Conservation (phyloP, 169 alveolate genomes). For the Eimeria praecox region DNA sequence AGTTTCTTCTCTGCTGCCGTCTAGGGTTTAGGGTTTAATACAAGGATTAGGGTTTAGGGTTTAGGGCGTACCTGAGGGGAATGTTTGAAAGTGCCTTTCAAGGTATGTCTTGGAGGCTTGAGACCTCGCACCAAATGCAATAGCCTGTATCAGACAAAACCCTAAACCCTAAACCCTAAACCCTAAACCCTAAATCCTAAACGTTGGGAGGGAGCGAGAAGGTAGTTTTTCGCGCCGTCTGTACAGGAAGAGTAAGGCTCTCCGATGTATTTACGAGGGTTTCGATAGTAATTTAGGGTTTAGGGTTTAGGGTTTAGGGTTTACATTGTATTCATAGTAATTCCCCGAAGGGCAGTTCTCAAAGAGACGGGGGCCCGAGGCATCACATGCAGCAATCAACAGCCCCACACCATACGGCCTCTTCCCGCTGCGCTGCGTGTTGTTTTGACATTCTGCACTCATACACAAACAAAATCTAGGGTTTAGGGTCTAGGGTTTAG, state of each 20-base stretch:
- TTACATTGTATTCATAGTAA: slow-evolving; percentile 95
- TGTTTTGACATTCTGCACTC: slow-evolving; percentile 94
- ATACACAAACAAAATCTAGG: not conserved
- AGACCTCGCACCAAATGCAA: slow-evolving; percentile 98
- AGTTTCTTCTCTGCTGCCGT: not conserved
- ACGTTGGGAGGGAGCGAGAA: not conserved
- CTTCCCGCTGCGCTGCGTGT: slow-evolving; percentile 97
- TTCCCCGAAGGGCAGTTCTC: slow-evolving; percentile 98
- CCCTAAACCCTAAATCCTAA: not conserved
- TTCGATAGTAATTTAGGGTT: too few species aligned
- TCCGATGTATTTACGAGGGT: too few species aligned
- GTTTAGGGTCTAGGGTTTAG: slow-evolving; percentile 39
- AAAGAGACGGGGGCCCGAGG: slow-evolving; percentile 95
- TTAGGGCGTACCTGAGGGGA: slow-evolving; percentile 89
- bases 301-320: slow-evolving; percentile 38
- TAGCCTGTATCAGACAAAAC: slow-evolving; percentile 87
- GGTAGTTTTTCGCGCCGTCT: not conserved
- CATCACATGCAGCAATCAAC: slow-evolving; percentile 87
- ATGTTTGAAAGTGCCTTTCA: slow-evolving; percentile 95
- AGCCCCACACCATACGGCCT: slow-evolving; percentile 99
- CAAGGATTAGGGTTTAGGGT: slow-evolving; percentile 58
- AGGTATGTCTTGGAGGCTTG: slow-evolving; percentile 98
- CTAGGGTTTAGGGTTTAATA: not conserved
- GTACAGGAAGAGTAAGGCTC: not conserved
- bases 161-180: slow-evolving; percentile 64